Percentiles rank a stretch among this genome's conserved stretches.
These are phyloP conservation scores for Turritis glabra DNA, from an alignment of 345 rosid species.

Conservation along the genomic window DNA sequence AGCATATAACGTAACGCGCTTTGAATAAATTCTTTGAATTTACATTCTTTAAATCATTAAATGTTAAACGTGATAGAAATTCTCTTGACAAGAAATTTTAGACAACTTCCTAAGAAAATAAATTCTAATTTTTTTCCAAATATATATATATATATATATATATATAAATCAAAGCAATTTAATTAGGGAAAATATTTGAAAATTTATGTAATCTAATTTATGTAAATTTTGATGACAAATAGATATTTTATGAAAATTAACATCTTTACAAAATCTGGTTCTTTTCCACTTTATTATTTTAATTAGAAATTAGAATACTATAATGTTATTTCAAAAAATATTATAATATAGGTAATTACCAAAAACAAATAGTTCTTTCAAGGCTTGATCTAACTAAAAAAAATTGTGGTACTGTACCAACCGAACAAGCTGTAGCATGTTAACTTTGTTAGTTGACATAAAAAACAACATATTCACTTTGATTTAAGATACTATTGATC, in stretches of 20 bases:
- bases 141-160: too few species aligned
- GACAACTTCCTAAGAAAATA: background rate
- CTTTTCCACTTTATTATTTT: background rate
- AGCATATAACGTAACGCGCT: background rate
- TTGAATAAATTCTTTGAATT: too few species aligned
- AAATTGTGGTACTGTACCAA: background rate
- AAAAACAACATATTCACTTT: background rate
- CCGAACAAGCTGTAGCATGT: background rate
- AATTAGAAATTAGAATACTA: too few species aligned
- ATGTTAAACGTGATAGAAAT: constrained; percentile 15
- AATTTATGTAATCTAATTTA: too few species aligned
- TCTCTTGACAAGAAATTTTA: too few species aligned
- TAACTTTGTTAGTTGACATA: too few species aligned
- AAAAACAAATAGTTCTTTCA: background rate
- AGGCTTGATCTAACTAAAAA: background rate
- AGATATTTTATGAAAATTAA: too few species aligned
- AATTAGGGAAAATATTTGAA: background rate
- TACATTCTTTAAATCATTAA: background rate
- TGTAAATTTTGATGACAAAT: too few species aligned
- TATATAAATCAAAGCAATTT: background rate
- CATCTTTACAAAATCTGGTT: background rate
- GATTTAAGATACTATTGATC: constrained; percentile 21
- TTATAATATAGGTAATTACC: background rate
- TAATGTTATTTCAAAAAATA: background rate
- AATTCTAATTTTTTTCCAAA: too few species aligned